Evolutionary conservation across 164 flowering plant genomes (phyloP).

Genomic region (Magnolia sinica): DNA sequence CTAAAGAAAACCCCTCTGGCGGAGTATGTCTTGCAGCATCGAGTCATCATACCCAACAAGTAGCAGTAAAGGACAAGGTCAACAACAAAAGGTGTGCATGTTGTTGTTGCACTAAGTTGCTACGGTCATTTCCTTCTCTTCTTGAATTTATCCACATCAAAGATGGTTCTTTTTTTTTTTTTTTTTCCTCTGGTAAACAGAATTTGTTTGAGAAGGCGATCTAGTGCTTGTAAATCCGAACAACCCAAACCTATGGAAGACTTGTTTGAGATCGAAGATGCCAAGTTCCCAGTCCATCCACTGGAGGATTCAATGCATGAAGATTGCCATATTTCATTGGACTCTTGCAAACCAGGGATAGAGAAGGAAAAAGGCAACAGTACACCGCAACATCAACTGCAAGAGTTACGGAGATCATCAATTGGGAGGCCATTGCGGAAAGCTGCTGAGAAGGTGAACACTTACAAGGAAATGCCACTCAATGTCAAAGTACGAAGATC

Average conservation of each 20-base stretch:
- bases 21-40: constrained; percentile 41
- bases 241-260: constrained; percentile 14
- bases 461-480: constrained; percentile 66
- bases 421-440: constrained; percentile 66
- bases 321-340: constrained; percentile 13
- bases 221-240: neutral
- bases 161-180: constrained; percentile 13
- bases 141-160: constrained; percentile 6
- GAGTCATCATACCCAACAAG: constrained; percentile 26
- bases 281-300: constrained; percentile 21
- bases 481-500: constrained; percentile 59
- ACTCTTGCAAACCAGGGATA: neutral
- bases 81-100: constrained; percentile 51
- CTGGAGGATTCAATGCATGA: constrained; percentile 10
- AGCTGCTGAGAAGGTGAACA: constrained; percentile 66
- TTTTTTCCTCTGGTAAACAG: neutral
- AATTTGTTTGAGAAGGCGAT: constrained; percentile 9
- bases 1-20: neutral
- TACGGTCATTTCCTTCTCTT: neutral
- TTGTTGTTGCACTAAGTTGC: neutral
- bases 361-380: constrained; percentile 14
- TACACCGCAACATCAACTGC: constrained; percentile 14
- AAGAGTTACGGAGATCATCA: constrained; percentile 42
- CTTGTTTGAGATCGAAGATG: constrained; percentile 59
- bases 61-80: constrained; percentile 28